Percentiles rank a stretch among this genome's conserved stretches.
Conservation (phyloP, 2,329 filamentous ascomycete species). For the Cladosporium sp. region DNA sequence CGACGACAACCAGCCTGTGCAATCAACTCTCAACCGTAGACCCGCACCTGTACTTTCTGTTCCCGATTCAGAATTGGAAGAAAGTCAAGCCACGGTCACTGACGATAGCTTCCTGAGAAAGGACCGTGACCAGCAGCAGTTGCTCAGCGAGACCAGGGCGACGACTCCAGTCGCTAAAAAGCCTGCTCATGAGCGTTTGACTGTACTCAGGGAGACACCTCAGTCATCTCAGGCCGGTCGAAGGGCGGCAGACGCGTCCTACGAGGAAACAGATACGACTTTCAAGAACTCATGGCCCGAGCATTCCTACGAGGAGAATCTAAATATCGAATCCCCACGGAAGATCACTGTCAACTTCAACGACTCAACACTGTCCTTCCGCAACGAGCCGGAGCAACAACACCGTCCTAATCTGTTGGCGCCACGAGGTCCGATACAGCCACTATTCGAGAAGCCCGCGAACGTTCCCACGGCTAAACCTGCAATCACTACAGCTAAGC, state of each 20-base stretch:
- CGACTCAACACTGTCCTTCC: conserved; percentile 20
- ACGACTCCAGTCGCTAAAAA: conserved; percentile 1
- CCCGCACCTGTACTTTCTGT: background rate
- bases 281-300: conserved; percentile 8
- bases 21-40: background rate
- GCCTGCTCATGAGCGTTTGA: conserved; percentile 3
- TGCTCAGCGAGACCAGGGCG: conserved; percentile 21
- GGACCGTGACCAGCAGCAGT: conserved; percentile 28
- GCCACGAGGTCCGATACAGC: conserved; percentile 14
- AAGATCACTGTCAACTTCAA: conserved; percentile 35
- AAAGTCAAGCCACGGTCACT: conserved; percentile 5
- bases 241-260: background rate
- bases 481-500: conserved; percentile 12
- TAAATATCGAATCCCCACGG: conserved; percentile 33
- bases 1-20: background rate
- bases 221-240: background rate
- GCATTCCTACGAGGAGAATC: conserved; percentile 30
- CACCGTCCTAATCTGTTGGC: conserved; percentile 14
- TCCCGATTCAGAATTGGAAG: conserved; percentile 12
- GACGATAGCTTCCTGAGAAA: conserved; percentile 23
- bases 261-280: conserved; percentile 7
- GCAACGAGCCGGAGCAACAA: conserved; percentile 2
- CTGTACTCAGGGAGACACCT: background rate
- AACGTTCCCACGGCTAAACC: conserved; percentile 29
- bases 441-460: conserved; percentile 28